These are phyloP conservation scores for Pontederia paniculata DNA, from an alignment of 176 grass and related monocot species.

Conservation along the genomic window DNA sequence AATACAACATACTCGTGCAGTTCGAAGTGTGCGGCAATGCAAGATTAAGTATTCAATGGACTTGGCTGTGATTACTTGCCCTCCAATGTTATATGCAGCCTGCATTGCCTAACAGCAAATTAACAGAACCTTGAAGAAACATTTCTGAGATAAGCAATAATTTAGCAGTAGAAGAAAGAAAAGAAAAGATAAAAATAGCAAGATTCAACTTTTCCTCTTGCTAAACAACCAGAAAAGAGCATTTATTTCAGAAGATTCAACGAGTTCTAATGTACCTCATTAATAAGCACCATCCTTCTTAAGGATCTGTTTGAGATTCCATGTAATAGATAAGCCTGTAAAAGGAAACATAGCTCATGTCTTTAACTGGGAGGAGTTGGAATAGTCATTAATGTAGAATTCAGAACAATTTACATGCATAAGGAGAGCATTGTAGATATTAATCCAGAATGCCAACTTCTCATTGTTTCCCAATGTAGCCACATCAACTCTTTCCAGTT, in stretches of 20 bases:
- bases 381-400: neutral
- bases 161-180: neutral
- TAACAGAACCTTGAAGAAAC: neutral
- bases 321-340: conserved; percentile 82
- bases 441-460: conserved; percentile 94
- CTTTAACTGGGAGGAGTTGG: neutral
- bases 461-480: conserved; percentile 37
- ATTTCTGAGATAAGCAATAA: neutral
- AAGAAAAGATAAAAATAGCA: neutral
- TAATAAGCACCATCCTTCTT: conserved; percentile 75
- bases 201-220: neutral
- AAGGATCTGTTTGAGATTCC: conserved; percentile 69
- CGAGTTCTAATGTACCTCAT: conserved; percentile 45
- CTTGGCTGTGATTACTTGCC: conserved; percentile 70
- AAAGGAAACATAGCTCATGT: conserved; percentile 14
- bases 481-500: conserved; percentile 88
- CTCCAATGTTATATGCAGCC: conserved; percentile 92
- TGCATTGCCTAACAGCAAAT: conserved; percentile 5
- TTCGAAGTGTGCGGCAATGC: conserved; percentile 46
- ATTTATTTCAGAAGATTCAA: neutral
- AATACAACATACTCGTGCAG: conserved; percentile 52
- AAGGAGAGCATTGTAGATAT: conserved; percentile 91
- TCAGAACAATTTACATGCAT: conserved; percentile 74
- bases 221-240: neutral
- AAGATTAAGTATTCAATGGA: conserved; percentile 69